Base-by-base conservation (phyloP, 306 rosid genomes). In the Benincasa hispida region DNA sequence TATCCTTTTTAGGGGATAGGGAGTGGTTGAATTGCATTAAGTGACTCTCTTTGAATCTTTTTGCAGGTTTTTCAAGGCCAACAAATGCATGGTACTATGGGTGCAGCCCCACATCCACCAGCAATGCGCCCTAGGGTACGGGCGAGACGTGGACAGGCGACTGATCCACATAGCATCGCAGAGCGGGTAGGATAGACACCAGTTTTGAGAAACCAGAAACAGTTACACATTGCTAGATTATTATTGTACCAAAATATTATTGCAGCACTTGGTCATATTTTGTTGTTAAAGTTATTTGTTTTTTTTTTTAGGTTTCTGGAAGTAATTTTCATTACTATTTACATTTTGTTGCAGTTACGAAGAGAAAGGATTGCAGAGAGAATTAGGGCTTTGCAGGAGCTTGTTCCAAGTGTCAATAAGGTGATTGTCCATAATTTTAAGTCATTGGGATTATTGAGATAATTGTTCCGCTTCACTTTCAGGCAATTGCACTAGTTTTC, bases 81-180 rank as follows among this genome's bases (percentile, higher is more conserved):
- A 73, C 93, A 91, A 6, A 89, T 94, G 82, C 77, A 92, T 14
- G 85, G 78, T 75, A 77, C 89, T 28, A 74, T 90, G 78, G 86
- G 89, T 48, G 24, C 85, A 78, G 91, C 92, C 24, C 92, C 95
- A 3, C 93, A 90, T 81, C 97, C 96, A 21, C 97, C 99, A 5
- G 79, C 90, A 60, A 91, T 92, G 99, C 96, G 97, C 56, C 99
- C 97, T 17, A 89, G 99, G 85, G 91, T 94, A 74, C 89, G 99
- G 60, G 97, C 99, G 58, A 87, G 97, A 86, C 87, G 99, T 84
- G 99, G 99, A 74, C 99, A 94, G 81, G 99, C 99, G 75, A 94
- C 99, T 17, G 99, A 94, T 88, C 98, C 99, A 72, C 99, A 94
- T 80, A 94, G 99, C 88, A 94, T 92, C 70, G 99, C 99, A 75